Base-by-base conservation (phyloP, 2,329 filamentous ascomycete genomes). In the Ramularia endophylla region DNA sequence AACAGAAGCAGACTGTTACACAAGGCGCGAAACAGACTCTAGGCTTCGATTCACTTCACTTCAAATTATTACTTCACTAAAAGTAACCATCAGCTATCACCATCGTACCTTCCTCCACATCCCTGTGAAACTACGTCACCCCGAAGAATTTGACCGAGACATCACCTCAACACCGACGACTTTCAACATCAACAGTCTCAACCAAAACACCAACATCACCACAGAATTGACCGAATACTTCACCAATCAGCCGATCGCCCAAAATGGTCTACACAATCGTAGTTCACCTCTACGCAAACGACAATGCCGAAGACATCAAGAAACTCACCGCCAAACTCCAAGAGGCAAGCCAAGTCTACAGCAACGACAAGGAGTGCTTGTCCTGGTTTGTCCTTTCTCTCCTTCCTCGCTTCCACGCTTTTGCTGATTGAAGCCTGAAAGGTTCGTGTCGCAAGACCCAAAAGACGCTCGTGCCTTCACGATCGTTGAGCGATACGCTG, bases 371-470 rank as follows among this genome's bases (percentile, higher is more conserved):
- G 58, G 83, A 87, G 69, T 85, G 64, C 31, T 50, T 71, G 28
- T 56, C 57, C 34, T 64, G 61, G 61, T 64, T 33, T 35, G 51
- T 38, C 15, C 12, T 34, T 12, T 20, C 15, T n/a, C 17, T 8
- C 9, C 32, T 19, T 12, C 32, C 18, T 20, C 4, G 25, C 5
- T 19, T 25, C 22, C n/a, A n/a, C n/a, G n/a, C 6, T 25, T 25
- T 25, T 25, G 22, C 22, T 25, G 22, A 25, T 25, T 25, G 22
- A 25, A 25, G n/a, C n/a, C n/a, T 25, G 22, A 2, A 13, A 87
- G 83, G 83, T 78, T 85, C 63, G 83, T 87, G 48, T 87, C 87
- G 83, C 83, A 87, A 67, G 80, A 81, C 55, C 73, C 79, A 43
- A 70, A 76, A 54, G 83, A 87, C 61, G 72, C 73, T 32, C 72